These are phyloP conservation scores for Cyberlindnera nakhonratchasimensis DNA, from an alignment of 805 yeast genomes.

Conservation along the genomic window DNA sequence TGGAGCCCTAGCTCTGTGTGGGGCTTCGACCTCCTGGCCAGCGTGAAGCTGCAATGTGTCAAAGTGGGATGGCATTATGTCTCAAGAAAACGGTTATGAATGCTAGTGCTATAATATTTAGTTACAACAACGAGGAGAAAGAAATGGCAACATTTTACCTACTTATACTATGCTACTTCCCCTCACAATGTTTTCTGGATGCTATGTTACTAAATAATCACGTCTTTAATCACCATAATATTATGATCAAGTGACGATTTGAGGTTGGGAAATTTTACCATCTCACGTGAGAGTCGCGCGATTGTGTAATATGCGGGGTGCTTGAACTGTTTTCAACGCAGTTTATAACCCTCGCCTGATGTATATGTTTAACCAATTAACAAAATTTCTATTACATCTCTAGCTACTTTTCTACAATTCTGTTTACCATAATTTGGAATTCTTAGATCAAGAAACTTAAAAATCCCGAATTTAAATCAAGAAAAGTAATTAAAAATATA, in stretches of 20 bases:
- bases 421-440: no score
- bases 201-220: neutral
- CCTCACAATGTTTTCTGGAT: neutral
- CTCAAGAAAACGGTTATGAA: no score
- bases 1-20: constrained; percentile 70
- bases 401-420: no score
- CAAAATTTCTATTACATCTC: no score
- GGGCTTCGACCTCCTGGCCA: constrained; percentile 72
- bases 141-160: neutral
- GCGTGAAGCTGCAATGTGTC: constrained; percentile 95
- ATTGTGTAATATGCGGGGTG: neutral
- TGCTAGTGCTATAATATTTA: no score
- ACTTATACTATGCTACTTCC: neutral
- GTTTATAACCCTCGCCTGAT: no score
- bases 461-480: no score
- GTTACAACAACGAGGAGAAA: no score
- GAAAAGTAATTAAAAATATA: neutral
- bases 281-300: neutral
- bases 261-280: neutral
- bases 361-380: no score
- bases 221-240: no score
- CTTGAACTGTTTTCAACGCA: neutral
- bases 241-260: neutral
- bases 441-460: no score
- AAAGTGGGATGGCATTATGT: constrained; percentile 52